These are phyloP conservation scores for Calocybe cyanea DNA, from an alignment of 768 basidiomycete genomes.

Conservation along the genomic window DNA sequence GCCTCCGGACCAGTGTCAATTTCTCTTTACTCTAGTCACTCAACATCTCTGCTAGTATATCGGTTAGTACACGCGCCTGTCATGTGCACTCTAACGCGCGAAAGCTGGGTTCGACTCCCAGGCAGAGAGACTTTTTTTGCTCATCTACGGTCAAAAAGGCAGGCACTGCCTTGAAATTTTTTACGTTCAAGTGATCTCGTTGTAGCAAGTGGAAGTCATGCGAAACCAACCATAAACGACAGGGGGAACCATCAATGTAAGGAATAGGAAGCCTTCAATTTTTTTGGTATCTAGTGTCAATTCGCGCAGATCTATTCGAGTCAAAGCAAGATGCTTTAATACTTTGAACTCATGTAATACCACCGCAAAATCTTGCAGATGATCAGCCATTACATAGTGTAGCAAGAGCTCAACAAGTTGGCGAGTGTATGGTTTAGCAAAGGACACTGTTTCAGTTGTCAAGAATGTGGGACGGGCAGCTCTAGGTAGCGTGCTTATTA, in stretches of 20 bases:
- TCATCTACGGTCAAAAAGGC: too few species aligned
- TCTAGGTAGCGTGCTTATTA: neutral
- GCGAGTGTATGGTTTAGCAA: conserved; percentile 1
- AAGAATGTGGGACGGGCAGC: too few species aligned
- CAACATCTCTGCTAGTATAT: conserved; percentile 7
- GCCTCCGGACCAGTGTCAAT: neutral
- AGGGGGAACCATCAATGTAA: neutral
- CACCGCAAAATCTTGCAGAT: conserved; percentile 1
- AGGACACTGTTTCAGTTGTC: neutral
- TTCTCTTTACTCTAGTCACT: too few species aligned
- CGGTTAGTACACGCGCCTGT: conserved; percentile 12
- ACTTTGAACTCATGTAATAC: conserved; percentile 2
- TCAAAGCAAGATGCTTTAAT: conserved; percentile 9
- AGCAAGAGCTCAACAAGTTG: conserved; percentile 9
- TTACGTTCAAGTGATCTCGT: neutral
- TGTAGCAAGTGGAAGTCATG: neutral
- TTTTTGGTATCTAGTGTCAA: neutral
- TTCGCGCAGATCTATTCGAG: neutral
- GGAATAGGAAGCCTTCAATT: neutral
- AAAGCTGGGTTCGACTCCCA: conserved; percentile 4
- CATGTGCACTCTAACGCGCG: neutral
- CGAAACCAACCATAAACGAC: conserved; percentile 5
- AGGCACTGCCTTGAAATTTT: too few species aligned
- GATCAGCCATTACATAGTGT: neutral
- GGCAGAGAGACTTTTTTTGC: neutral